Evolutionary conservation across 345 rosid species (phyloP).

Genomic region (Zanthoxylum bungeanum): DNA sequence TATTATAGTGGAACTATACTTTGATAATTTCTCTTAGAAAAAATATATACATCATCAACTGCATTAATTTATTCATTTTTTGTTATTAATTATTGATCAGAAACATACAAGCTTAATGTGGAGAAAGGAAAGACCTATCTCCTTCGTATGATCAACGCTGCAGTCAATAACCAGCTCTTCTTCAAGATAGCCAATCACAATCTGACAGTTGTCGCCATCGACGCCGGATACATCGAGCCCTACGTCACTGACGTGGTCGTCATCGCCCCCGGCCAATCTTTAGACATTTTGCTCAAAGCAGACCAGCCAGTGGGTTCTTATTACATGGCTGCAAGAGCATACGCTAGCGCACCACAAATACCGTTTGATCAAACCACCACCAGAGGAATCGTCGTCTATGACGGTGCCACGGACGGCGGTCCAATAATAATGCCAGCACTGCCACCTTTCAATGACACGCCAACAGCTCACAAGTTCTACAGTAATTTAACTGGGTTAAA

Average conservation of each 20-base stretch:
- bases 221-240: constrained; percentile 67
- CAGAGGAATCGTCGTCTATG: constrained; percentile 55
- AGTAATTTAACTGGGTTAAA: constrained; percentile 43
- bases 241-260: constrained; percentile 60
- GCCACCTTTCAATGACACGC: constrained; percentile 62
- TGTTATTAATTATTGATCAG: constrained; percentile 23
- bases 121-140: constrained; percentile 65
- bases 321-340: constrained; percentile 75
- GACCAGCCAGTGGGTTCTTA: constrained; percentile 61
- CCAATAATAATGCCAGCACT: constrained; percentile 59
- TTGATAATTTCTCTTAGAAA: too few species aligned
- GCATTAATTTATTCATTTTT: neutral
- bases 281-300: constrained; percentile 58
- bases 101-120: constrained; percentile 53
- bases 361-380: constrained; percentile 55
- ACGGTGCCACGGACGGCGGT: constrained; percentile 21
- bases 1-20: too few species aligned
- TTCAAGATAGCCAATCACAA: constrained; percentile 85
- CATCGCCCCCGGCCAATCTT: constrained; percentile 73
- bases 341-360: constrained; percentile 36
- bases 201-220: constrained; percentile 69
- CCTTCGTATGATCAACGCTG: constrained; percentile 85
- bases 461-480: constrained; percentile 65
- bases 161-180: constrained; percentile 74
- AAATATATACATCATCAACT: too few species aligned